These are phyloP conservation scores for Trametes maxima DNA, from an alignment of 768 basidiomycete genomes.

Conservation along the genomic window DNA sequence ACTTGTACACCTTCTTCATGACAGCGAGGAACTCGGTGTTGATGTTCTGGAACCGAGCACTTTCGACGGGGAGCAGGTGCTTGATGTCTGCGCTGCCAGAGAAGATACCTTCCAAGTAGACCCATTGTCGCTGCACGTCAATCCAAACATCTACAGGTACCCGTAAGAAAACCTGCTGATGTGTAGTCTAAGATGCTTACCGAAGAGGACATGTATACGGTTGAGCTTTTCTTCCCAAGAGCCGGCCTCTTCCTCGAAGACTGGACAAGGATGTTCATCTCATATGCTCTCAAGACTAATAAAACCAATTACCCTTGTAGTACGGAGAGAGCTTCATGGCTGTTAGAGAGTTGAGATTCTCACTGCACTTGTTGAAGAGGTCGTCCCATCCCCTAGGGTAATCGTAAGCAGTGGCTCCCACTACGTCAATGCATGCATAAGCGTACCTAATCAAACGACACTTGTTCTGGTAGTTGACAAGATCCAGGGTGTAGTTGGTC, in stretches of 20 bases:
- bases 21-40: constrained; percentile 97
- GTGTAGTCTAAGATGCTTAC: constrained; percentile 41
- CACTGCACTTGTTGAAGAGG: constrained; percentile 93
- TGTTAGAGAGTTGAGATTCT: constrained; percentile 92
- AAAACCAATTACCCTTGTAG: constrained; percentile 75
- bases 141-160: constrained; percentile 86
- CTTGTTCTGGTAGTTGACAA: constrained; percentile 99
- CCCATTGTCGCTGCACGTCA: constrained; percentile 99
- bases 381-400: constrained; percentile 89
- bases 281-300: background rate
- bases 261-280: constrained; percentile 39
- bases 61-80: constrained; percentile 96
- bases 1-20: constrained; percentile 99
- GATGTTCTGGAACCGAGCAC: constrained; percentile 97
- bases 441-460: constrained; percentile 86
- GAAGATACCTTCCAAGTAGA: constrained; percentile 98
- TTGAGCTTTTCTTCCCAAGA: constrained; percentile 98
- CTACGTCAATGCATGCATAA: background rate
- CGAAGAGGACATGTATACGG: constrained; percentile 94
- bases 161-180: constrained; percentile 9
- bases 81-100: constrained; percentile 99
- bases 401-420: background rate
- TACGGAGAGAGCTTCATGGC: constrained; percentile 99
- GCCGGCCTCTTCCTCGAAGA: constrained; percentile 90
- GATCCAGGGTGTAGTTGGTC: constrained; percentile 93